phyloP scores from a whole-genome alignment of 495 filamentous ascomycete genomes.

The Neurospora cerealis region DNA sequence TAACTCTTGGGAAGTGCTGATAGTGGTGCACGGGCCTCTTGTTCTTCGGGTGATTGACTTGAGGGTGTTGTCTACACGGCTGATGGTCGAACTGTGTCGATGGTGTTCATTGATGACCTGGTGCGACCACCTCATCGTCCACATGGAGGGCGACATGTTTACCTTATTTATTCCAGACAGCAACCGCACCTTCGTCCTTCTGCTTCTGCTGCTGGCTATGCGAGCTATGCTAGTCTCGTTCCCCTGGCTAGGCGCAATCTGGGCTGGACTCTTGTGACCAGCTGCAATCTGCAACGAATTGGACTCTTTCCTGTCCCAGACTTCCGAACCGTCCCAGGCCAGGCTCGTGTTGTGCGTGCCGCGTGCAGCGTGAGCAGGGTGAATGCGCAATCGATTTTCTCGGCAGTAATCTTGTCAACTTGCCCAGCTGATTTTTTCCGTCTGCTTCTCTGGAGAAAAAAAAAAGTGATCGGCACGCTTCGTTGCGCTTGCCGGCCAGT shows the following conservation, averaged over 20 bases:
- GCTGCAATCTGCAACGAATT: background rate
- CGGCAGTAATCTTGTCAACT: background rate
- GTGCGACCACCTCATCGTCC: background rate
- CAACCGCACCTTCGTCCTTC: background rate
- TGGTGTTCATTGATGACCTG: background rate
- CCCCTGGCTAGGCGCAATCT: background rate
- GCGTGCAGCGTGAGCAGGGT: background rate
- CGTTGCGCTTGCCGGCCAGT: background rate
- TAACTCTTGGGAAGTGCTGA: background rate
- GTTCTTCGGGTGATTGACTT: background rate
- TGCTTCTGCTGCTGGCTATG: background rate
- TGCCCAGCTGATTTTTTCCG: background rate
- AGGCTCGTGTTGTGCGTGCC: background rate
- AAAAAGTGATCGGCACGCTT: background rate
- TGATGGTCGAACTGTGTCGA: background rate
- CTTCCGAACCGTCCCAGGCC: background rate
- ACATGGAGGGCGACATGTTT: background rate
- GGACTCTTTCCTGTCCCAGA: background rate
- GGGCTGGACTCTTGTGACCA: background rate
- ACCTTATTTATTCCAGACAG: background rate
- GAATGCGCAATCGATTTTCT: background rate
- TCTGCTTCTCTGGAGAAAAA: background rate
- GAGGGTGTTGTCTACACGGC: background rate
- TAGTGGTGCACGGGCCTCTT: background rate
- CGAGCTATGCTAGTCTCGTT: background rate